These are phyloP conservation scores for Daldinia concentrica DNA, from an alignment of 495 filamentous ascomycete species.

Conservation along the genomic window DNA sequence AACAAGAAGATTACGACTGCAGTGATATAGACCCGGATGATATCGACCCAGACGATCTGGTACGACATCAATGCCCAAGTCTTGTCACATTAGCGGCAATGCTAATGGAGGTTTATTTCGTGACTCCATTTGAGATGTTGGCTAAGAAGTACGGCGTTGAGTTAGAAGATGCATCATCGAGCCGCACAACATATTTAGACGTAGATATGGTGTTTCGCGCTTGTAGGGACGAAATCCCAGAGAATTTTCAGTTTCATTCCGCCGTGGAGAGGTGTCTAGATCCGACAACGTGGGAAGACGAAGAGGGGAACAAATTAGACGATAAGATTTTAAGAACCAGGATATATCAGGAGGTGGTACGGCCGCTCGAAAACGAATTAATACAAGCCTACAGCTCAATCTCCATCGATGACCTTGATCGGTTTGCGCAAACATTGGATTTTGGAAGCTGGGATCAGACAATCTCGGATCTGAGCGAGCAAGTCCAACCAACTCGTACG, in stretches of 20 bases:
- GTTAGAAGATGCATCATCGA: neutral
- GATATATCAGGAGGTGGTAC: neutral
- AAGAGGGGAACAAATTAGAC: neutral
- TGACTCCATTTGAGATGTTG: constrained; percentile 1
- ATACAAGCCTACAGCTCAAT: constrained; percentile 2
- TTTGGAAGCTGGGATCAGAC: constrained; percentile 10
- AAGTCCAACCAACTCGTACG: neutral
- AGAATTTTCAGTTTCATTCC: neutral
- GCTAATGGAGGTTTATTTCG: constrained; percentile 7
- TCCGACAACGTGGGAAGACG: neutral
- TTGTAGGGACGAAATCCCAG: neutral
- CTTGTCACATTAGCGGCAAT: constrained; percentile 3
- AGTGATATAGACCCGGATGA: neutral
- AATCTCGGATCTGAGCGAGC: neutral
- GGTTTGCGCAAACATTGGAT: constrained; percentile 1
- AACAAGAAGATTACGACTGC: neutral
- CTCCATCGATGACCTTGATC: neutral
- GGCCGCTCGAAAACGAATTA: neutral
- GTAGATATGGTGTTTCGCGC: neutral
- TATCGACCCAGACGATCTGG: neutral
- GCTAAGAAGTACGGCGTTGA: neutral
- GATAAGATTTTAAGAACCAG: neutral
- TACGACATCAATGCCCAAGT: neutral
- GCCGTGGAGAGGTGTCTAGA: neutral
- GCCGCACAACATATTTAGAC: neutral